Conservation (phyloP, 208 protist species). For the Trypanosoma caninum region DNA sequence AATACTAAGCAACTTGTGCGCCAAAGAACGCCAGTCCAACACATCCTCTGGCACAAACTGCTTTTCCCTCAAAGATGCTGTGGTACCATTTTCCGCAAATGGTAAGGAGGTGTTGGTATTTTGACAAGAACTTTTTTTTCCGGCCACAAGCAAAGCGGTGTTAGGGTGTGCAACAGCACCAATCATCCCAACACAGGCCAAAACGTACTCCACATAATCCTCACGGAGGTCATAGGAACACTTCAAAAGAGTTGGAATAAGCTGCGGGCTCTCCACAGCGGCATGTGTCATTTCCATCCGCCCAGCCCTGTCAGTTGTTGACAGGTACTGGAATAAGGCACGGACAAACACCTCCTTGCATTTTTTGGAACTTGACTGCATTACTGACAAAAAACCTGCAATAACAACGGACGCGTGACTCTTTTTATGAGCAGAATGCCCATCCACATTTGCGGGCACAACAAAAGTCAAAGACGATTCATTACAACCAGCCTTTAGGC, state of each 20-base stretch:
- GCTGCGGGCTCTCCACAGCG: conserved; percentile 32
- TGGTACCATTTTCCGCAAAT: neutral
- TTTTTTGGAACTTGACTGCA: conserved; percentile 68
- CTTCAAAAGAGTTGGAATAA: conserved; percentile 63
- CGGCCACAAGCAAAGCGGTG: neutral
- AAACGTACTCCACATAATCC: conserved; percentile 52
- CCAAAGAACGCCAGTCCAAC: conserved; percentile 65
- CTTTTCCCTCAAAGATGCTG: neutral
- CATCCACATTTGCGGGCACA: neutral
- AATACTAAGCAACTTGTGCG: conserved; percentile 51
- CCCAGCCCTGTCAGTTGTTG: conserved; percentile 21
- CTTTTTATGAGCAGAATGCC: neutral
- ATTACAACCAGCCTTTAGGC: conserved; percentile 1
- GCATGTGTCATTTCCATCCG: conserved; percentile 53
- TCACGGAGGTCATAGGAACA: conserved; percentile 49
- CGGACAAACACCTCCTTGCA: conserved; percentile 75
- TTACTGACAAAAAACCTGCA: conserved; percentile 59
- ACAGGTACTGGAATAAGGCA: conserved; percentile 63
- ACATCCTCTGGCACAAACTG: conserved; percentile 26
- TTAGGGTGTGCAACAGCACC: conserved; percentile 44
- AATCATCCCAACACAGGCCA: conserved; percentile 72
- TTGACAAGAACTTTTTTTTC: neutral
- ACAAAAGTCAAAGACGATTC: neutral
- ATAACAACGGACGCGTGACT: conserved; percentile 27
- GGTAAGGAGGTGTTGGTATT: neutral